Conservation (phyloP, 257 asterid species). For the Salvia rosmarinus region DNA sequence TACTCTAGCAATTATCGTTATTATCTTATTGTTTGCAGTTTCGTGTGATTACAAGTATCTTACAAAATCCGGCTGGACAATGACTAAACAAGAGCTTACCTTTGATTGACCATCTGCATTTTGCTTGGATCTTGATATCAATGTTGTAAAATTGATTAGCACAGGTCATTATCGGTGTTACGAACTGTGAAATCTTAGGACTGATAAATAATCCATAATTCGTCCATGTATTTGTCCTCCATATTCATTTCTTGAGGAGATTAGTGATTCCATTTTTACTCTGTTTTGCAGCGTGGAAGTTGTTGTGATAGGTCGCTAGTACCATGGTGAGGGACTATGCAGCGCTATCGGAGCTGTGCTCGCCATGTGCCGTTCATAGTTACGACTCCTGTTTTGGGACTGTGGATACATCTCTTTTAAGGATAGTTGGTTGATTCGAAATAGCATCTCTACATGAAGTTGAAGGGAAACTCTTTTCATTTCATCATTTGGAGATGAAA, state of each 20-base stretch:
- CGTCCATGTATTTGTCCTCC: background rate
- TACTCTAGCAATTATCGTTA: background rate
- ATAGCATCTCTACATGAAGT: slow-evolving; percentile 25
- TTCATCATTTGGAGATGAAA: slow-evolving; percentile 23
- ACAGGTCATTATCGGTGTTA: background rate
- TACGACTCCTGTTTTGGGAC: slow-evolving; percentile 31
- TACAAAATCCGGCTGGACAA: background rate
- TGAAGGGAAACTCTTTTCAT: slow-evolving; percentile 28
- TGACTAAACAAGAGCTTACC: background rate
- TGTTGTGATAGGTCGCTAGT: slow-evolving; percentile 26
- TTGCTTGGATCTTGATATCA: background rate
- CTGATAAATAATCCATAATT: background rate
- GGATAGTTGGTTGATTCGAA: slow-evolving; percentile 31
- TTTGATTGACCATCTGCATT: background rate
- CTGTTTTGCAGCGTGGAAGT: slow-evolving; percentile 54
- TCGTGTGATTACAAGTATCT: background rate
- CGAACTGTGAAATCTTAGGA: background rate
- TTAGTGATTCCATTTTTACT: background rate
- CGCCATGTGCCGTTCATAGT: slow-evolving; percentile 19
- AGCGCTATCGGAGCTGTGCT: slow-evolving; percentile 32
- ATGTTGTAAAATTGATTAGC: background rate
- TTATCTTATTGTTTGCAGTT: background rate
- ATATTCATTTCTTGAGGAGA: background rate
- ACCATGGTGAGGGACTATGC: slow-evolving; percentile 24
- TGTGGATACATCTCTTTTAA: slow-evolving; percentile 44